A percentile compares a stretch with the other conserved stretches of the same genome.
These are phyloP conservation scores for Teratosphaeria nubilosa DNA, from an alignment of 2,329 filamentous ascomycete genomes.

Conservation along the genomic window DNA sequence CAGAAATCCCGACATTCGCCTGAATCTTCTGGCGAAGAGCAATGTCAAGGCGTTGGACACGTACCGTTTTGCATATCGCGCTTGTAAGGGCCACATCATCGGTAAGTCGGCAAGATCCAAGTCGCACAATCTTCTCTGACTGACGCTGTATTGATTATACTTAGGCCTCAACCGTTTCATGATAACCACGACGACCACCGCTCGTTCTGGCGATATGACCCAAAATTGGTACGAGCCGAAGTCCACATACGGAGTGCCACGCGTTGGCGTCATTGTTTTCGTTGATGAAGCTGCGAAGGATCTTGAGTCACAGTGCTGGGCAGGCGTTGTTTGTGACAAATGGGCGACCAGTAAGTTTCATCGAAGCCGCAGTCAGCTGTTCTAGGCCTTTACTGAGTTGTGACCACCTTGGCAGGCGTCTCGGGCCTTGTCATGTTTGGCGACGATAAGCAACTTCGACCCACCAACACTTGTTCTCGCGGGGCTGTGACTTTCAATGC, in stretches of 20 bases:
- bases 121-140: neutral
- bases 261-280: slow-evolving; percentile 6
- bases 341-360: slow-evolving; percentile 2
- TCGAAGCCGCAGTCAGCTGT: neutral
- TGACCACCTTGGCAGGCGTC: neutral
- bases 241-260: neutral
- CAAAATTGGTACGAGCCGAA: neutral
- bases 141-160: neutral
- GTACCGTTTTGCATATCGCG: slow-evolving; percentile 2
- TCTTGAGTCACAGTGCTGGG: slow-evolving; percentile 10
- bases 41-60: neutral
- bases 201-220: slow-evolving; percentile 3
- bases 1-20: neutral
- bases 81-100: slow-evolving; percentile 8
- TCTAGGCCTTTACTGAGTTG: neutral
- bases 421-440: neutral
- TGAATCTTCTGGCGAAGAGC: neutral
- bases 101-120: neutral
- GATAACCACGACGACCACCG: slow-evolving; percentile 8
- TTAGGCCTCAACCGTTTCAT: slow-evolving; percentile 5
- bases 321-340: slow-evolving; percentile 4
- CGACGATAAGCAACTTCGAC: slow-evolving; percentile 6
- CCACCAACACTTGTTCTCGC: slow-evolving; percentile 8
- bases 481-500: slow-evolving; percentile 7
- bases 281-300: slow-evolving; percentile 11